Base-by-base conservation (phyloP, 257 asterid species). In the Nicotiana undulata region DNA sequence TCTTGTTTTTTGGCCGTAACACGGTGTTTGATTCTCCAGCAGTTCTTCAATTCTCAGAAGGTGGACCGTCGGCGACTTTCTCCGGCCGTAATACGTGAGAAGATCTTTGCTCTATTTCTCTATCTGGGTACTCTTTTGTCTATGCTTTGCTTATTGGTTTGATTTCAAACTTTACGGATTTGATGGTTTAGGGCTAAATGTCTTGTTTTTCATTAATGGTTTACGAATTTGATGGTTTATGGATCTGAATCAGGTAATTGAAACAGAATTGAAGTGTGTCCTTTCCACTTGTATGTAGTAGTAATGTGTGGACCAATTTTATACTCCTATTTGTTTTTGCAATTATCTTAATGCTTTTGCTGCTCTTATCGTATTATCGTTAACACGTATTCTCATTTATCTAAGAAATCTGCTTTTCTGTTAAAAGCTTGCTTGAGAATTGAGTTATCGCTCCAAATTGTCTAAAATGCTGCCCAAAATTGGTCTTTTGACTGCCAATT, bases 1-100 rank as follows among this genome's bases (percentile, higher is more conserved):
- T 32, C 34, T 32, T 32, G 0, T 79, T 75, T 26, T 95, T 93
- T 46, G 1, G 83, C 58, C 1, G 28, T 8, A 91, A 92, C 37
- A 91, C 94, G 0, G 93, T 90, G 8, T 93, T 93, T 9, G 82
- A 92, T 24, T 90, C 99, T 0, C 90, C 90, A 64, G 96, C 86
- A n/a, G 94, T 92, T 29, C 85, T 95, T n/a, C 64, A 26, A 0
- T 82, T 95, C 1, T 93, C 96, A 2, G 83, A 76, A 10, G 97
- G 97, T 15, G 97, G 98, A 0, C 99, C 98, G 12, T 86, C 28
- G 28, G 28, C 28, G 77, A 93, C 98, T 0, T 95, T 95, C 81
- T 88, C 28, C 28, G 28, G 28, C 28, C 94, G 93, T 0, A 3
- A 3, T 92, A 3, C 92, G 99, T 4, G 97, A 95, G 81, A 91